These are phyloP conservation scores for Skeletonema marinoi DNA, from an alignment of 108 stramenopile species.

Conservation along the genomic window DNA sequence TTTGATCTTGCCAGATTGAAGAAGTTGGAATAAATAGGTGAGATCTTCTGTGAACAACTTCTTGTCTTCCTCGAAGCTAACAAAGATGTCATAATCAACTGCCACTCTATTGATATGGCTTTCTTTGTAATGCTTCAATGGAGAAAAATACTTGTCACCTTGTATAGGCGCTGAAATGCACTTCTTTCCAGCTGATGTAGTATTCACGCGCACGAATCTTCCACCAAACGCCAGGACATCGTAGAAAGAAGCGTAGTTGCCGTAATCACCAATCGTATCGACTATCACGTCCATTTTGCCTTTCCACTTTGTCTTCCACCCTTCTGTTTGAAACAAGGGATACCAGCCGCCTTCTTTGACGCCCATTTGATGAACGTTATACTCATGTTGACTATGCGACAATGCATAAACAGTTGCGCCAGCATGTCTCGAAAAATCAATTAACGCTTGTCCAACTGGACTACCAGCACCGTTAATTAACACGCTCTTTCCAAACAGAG, in stretches of 20 bases:
- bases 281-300: background rate
- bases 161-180: background rate
- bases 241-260: background rate
- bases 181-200: background rate
- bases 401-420: constrained; percentile 56
- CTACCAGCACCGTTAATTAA: constrained; percentile 66
- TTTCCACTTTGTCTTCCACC: background rate
- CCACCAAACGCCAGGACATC: background rate
- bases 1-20: background rate
- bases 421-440: constrained; percentile 57
- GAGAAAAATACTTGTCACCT: background rate
- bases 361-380: background rate
- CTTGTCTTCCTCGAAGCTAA: background rate
- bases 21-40: background rate
- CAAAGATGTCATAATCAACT: background rate
- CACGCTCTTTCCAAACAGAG: constrained; percentile 60
- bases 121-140: background rate
- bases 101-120: background rate
- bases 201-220: background rate
- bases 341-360: background rate
- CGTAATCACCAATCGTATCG: background rate
- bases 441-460: constrained; percentile 56
- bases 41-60: background rate
- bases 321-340: background rate
- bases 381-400: background rate